Percentiles rank a stretch among this genome's conserved stretches.
phyloP scores from a whole-genome alignment of 2,329 filamentous ascomycete species.

The Seiridium cupressi region DNA sequence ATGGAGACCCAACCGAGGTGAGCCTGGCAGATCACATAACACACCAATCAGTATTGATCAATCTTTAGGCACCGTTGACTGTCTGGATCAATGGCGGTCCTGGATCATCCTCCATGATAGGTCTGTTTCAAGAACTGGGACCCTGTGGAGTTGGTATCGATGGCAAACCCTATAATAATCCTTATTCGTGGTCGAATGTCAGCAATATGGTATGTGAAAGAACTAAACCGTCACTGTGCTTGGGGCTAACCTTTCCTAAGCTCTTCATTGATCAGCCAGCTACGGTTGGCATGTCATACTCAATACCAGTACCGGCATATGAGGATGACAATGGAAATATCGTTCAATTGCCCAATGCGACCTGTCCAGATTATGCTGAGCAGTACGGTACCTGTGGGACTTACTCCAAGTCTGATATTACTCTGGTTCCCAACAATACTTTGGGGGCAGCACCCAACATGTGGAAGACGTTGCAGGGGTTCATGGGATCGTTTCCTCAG shows the following conservation, averaged over 20 bases:
- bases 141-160: conserved; percentile 38
- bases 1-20: conserved; percentile 33
- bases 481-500: conserved; percentile 59
- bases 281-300: conserved; percentile 54
- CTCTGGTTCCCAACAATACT: conserved; percentile 51
- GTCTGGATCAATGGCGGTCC: conserved; percentile 53
- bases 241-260: background rate
- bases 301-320: conserved; percentile 27
- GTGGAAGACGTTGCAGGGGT: conserved; percentile 61
- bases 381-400: conserved; percentile 47
- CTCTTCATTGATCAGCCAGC: conserved; percentile 61
- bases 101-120: conserved; percentile 52
- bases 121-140: conserved; percentile 47
- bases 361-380: conserved; percentile 48
- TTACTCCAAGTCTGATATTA: conserved; percentile 49
- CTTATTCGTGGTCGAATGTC: conserved; percentile 57
- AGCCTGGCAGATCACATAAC: background rate
- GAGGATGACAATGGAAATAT: conserved; percentile 24
- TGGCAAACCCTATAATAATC: conserved; percentile 47
- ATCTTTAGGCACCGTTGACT: conserved; percentile 39
- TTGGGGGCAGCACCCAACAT: conserved; percentile 54
- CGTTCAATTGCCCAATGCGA: conserved; percentile 41
- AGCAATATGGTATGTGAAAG: conserved; percentile 42
- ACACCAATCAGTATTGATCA: background rate
- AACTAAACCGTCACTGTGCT: background rate